A percentile compares a stretch with the other conserved stretches of the same genome.
Evolutionary conservation across 306 rosid species (phyloP).

Genomic region (Rosa lucieae): DNA sequence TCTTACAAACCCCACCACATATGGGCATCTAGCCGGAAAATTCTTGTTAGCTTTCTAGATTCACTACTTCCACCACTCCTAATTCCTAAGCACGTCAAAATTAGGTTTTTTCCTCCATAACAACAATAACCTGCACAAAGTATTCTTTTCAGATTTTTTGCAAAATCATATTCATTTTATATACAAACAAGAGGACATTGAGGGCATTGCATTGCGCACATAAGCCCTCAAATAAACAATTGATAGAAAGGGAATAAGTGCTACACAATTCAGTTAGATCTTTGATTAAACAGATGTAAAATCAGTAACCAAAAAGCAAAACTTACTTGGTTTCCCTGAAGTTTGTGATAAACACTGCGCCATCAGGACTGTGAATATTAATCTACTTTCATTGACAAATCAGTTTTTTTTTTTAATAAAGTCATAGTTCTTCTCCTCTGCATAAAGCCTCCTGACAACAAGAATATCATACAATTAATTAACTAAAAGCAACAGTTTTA

Average conservation of each 20-base stretch:
- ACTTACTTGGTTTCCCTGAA: background rate
- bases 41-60: background rate
- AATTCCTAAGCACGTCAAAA: background rate
- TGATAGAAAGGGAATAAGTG: background rate
- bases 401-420: slow-evolving; percentile 33
- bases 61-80: background rate
- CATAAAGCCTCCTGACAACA: slow-evolving; percentile 54
- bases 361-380: background rate
- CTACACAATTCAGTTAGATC: background rate
- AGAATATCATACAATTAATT: slow-evolving; percentile 25
- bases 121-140: background rate
- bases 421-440: slow-evolving; percentile 52
- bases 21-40: background rate
- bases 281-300: background rate
- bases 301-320: background rate
- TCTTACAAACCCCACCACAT: background rate
- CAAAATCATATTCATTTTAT: background rate
- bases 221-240: background rate
- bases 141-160: background rate
- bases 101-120: background rate
- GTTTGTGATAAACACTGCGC: background rate
- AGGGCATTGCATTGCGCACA: background rate
- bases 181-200: background rate
- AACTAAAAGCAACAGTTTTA: background rate
- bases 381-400: background rate